Evolutionary conservation across 2,329 filamentous ascomycete species (phyloP), one percentile per base, ranked within the genome.

Genomic region (Ceratocystis destructans): DNA sequence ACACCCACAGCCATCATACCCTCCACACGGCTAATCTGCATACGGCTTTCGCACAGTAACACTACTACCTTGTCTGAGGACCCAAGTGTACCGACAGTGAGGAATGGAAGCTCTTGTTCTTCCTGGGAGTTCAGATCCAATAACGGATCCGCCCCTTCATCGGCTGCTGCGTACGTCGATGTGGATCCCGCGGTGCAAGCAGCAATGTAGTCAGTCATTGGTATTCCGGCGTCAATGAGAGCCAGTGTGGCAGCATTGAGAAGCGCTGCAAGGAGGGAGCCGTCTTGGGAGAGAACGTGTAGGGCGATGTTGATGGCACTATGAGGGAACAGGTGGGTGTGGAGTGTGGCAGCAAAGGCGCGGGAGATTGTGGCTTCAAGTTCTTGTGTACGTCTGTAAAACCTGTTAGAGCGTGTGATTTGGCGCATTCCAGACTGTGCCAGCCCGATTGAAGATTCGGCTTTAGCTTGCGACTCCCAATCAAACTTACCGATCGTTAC

Each of bases 1-100:
- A 96, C 85, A 0, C 88, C 93, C 1, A 96, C 90, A 0, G 89
- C 90, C 71, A 99, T 78, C 92, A 99, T 96, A 0, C 89, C 89
- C 77, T 99, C 93, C 68, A 97, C 74, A 67, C 91, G 83, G 67
- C 82, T 82, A 69, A 88, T 84, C 75, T 95, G 88, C n/a, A 96
- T 87, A 61, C 90, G 84, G 65, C 87, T 94, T 79, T 97, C 94
- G 81, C 95, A 89, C 12, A 92, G 82, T 69, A 96, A 76, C 5
- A 92, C 87, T 1, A 84, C 86, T 1, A 97, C 86, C 71, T 86
- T 87, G 73, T 93, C 89, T 61, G 80, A 84, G 5, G 80, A 82
- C 1, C 89, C 88, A 22, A 90, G 78, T 1, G 91, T 96, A 0
- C 85, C 94, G 0, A 96, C 85, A 0, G 93, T 97, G 70, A 97